phyloP scores from a whole-genome alignment of 495 filamentous ascomycete genomes.

The Aspergillus mulundensis region DNA sequence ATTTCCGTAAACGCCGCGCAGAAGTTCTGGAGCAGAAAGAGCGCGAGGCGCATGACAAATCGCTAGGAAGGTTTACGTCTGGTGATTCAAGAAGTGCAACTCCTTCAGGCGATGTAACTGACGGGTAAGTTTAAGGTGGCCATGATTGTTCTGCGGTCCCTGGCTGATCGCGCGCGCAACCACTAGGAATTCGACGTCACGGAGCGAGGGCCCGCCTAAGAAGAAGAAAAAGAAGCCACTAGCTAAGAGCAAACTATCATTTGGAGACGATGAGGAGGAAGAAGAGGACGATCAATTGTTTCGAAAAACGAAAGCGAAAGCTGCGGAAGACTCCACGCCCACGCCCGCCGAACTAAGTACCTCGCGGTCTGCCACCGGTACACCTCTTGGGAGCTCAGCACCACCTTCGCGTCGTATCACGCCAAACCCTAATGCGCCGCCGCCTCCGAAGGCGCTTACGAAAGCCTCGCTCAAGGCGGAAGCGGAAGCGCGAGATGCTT shows the following conservation, averaged over 20 bases:
- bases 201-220: conserved; percentile 49
- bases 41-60: conserved; percentile 66
- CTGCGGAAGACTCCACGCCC: conserved; percentile 29
- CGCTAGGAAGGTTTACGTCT: conserved; percentile 47
- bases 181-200: conserved; percentile 38
- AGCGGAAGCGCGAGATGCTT: conserved; percentile 71
- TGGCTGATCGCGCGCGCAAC: conserved; percentile 33
- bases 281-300: conserved; percentile 30
- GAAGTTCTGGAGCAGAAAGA: conserved; percentile 91
- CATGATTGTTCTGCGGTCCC: conserved; percentile 1
- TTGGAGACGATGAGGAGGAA: conserved; percentile 58
- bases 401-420: conserved; percentile 49
- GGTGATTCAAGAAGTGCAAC: conserved; percentile 50
- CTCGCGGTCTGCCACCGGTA: conserved; percentile 37
- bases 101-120: conserved; percentile 50
- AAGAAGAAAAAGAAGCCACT: conserved; percentile 68
- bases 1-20: conserved; percentile 95
- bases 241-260: conserved; percentile 65
- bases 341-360: conserved; percentile 34
- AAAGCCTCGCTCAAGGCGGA: conserved; percentile 81
- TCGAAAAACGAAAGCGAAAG: not conserved
- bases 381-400: conserved; percentile 32
- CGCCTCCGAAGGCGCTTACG: conserved; percentile 76
- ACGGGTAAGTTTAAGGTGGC: conserved; percentile 44
- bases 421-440: conserved; percentile 61